Evolutionary conservation across 306 rosid genomes (phyloP), one percentile per base, ranked within the genome.

Genomic region (Abrus precatorius): DNA sequence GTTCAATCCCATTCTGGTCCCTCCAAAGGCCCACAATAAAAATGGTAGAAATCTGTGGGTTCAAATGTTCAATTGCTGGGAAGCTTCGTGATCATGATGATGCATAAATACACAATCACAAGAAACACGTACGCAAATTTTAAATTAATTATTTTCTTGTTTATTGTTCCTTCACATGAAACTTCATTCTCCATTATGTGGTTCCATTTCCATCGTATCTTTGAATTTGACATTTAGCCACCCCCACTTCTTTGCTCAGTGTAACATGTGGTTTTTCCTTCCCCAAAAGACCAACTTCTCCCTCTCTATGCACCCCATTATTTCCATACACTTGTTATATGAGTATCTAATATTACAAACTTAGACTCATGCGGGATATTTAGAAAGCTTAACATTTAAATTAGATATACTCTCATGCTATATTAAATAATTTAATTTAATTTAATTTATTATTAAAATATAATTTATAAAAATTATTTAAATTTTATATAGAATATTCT

Each of bases 31-130:
- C 89, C 89, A 81, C 81, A 69, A 36, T 11, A 40, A 77, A 56
- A 67, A 71, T 44, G 60, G 6, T 36, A 36, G 3, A 82, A 76
- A 55, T 77, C 77, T 69, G 83, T 81, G 88, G 89, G 80, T 82
- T 78, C 50, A 62, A 72, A 52, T 80, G 64, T 83, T 82, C 49
- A 60, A 60, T 78, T 77, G 79, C 78, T 49, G 60, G 71, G 90
- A 90, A 87, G 80, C 87, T 86, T 80, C 83, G 70, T 74, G 80
- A 77, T 73, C 65, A 82, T 80, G 68, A 85, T 86, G 76, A 50
- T 79, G 80, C 79, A 59, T 13, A 82, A 77, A 59, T 13, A 11
- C 72, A 84, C 66, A 80, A 20, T 34, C 86, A 81, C 79, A 47
- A 76, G 49, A 79, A 82, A 86, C 83, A 86, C 84, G 82, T 71